phyloP scores from a whole-genome alignment of 2,329 filamentous ascomycete genomes.

The Emericellopsis cladophorae region DNA sequence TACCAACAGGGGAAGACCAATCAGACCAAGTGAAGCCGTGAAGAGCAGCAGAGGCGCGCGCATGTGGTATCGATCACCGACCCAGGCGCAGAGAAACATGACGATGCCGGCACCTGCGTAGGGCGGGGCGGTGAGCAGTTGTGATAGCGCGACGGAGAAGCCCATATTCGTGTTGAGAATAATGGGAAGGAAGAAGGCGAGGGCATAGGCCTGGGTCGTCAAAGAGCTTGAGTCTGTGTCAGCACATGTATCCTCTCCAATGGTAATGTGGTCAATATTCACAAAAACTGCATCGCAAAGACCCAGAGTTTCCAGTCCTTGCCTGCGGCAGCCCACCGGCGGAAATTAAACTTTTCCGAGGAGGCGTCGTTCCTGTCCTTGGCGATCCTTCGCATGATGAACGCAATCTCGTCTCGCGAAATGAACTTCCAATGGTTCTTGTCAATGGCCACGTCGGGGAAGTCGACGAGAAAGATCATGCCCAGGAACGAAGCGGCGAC shows the following conservation, averaged over 20 bases:
- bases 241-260: too few relatives aligned
- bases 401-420: constrained; percentile 2
- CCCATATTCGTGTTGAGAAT: constrained; percentile 8
- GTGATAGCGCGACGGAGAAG: constrained; percentile 6
- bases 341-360: constrained; percentile 3
- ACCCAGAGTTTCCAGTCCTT: constrained; percentile 5
- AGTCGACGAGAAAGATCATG: constrained; percentile 9
- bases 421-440: constrained; percentile 4
- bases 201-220: constrained; percentile 6
- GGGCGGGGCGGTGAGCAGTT: constrained; percentile 11
- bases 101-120: constrained; percentile 10
- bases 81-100: constrained; percentile 7
- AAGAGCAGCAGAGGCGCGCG: constrained; percentile 8
- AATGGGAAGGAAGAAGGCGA: constrained; percentile 10
- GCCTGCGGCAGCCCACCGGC: constrained; percentile 2
- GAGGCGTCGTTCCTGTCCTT: constrained; percentile 7
- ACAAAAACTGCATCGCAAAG: constrained; percentile 7
- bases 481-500: constrained; percentile 3
- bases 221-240: not conserved
- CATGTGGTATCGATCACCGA: constrained; percentile 8
- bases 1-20: constrained; percentile 6
- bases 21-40: constrained; percentile 5
- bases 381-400: constrained; percentile 6
- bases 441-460: constrained; percentile 5
- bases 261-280: constrained; percentile 1